These are phyloP conservation scores for Diaporthe sp. DNA, from an alignment of 2,329 filamentous ascomycete species.

Conservation along the genomic window DNA sequence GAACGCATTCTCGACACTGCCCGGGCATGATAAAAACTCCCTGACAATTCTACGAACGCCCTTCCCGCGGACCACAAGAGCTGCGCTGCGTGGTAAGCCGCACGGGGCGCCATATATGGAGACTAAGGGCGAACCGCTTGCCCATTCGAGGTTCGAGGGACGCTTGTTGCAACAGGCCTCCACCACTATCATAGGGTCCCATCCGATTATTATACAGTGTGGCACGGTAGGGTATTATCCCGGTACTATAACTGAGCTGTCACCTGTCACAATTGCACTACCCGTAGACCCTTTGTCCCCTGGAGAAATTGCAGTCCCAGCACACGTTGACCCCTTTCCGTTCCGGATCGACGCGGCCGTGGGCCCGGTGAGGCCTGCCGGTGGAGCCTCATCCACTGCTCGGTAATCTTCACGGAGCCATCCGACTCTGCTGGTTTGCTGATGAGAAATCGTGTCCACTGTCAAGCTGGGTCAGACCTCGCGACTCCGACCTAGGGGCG, in stretches of 20 bases:
- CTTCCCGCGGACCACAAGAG: background rate
- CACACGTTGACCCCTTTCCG: slow-evolving; percentile 3
- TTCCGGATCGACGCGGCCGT: slow-evolving; percentile 27
- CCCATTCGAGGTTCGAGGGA: slow-evolving; percentile 13
- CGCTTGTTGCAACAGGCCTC: slow-evolving; percentile 16
- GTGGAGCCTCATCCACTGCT: slow-evolving; percentile 23
- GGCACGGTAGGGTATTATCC: background rate
- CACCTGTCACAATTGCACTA: slow-evolving; percentile 25
- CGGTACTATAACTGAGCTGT: slow-evolving; percentile 23
- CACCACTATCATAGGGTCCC: slow-evolving; percentile 12
- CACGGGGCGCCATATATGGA: slow-evolving; percentile 1
- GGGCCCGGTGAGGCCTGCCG: slow-evolving; percentile 18
- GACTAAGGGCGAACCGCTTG: slow-evolving; percentile 9
- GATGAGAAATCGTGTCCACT: slow-evolving; percentile 10
- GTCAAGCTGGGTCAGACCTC: slow-evolving; percentile 2
- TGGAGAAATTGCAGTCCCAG: slow-evolving; percentile 13
- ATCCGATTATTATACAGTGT: slow-evolving; percentile 13
- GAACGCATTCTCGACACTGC: background rate
- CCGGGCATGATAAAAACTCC: background rate
- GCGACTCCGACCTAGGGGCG: slow-evolving; percentile 3
- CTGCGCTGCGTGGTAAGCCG: slow-evolving; percentile 11
- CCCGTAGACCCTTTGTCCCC: background rate
- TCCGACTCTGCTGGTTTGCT: slow-evolving; percentile 4
- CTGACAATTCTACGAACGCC: background rate
- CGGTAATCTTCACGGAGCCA: slow-evolving; percentile 8